Base-by-base conservation (phyloP, 441 rosid species). In the Eruca vesicaria region DNA sequence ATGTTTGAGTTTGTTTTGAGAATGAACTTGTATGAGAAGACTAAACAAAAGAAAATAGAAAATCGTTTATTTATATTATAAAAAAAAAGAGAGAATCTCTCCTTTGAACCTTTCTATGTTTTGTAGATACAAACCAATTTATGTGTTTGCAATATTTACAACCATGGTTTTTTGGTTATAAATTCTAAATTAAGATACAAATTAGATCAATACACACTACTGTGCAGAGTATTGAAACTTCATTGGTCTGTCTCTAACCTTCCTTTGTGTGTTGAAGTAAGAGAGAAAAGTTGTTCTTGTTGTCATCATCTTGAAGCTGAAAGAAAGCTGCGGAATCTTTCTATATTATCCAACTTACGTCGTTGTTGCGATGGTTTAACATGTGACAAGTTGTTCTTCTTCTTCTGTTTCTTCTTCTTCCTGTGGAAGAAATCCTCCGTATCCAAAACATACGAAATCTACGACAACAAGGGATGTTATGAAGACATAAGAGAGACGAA, bases 401-500 rank as follows among this genome's bases (percentile, higher is more conserved):
- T 82, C 33, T 74, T 73, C 64, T 82, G 82, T 18, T 73, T 74
- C 78, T 66, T 78, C 78, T 72, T 90, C 64, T 73, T 86, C 69
- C 85, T 83, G 19, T 94, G 96, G 71, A 85, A 89, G 84, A 85
- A 87, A 84, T 95, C 99, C 76, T 90, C 97, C 7, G 99, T 95
- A 88, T 95, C 98, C 82, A 95, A 79, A 63, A 93, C 99, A 72
- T 95, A 93, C 7, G 98, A 91, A 48, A 91, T 91, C 98, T 95
- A 70, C n/a, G n/a, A n/a, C 79, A 69, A 69, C 59, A 63, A 48
- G 58, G 21, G 12, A 73, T 63, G 75, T 63, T 23, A 33, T 48
- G 23, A 11, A 63, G 6, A 32, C 66, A 21, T 21, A 55, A 68
- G 38, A 66, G 48, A 32, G 71, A 67, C 31, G 12, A 31, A 52